Percentiles rank a stretch among this genome's conserved stretches.
Evolutionary conservation across 2,329 filamentous ascomycete genomes (phyloP).

Genomic region (Ceratocystis harringtonii): DNA sequence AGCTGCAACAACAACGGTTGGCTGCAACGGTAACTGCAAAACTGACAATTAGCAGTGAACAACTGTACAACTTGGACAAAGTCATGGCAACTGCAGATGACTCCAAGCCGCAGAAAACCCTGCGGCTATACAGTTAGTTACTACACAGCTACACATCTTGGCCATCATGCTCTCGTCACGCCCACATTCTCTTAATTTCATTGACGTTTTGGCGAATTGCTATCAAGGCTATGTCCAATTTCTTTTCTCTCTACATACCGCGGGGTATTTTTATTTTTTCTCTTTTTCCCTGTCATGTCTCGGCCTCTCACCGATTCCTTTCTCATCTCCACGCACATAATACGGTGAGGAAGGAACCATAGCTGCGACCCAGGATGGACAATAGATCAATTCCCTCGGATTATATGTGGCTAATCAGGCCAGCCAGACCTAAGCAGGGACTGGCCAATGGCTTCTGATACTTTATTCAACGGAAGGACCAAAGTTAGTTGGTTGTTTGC

Average conservation of each 20-base stretch:
- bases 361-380: neutral
- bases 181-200: too few species aligned
- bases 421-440: neutral
- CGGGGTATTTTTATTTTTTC: neutral
- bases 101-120: neutral
- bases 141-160: too few species aligned
- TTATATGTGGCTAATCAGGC: neutral
- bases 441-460: neutral
- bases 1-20: neutral
- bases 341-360: slow-evolving; percentile 1
- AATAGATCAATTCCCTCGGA: neutral
- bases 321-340: neutral
- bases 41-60: neutral
- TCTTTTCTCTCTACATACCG: neutral
- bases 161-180: too few species aligned
- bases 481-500: neutral
- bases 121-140: neutral
- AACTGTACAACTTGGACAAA: neutral
- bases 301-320: slow-evolving; percentile 4
- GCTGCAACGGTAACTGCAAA: neutral
- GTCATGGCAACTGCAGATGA: neutral
- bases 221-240: neutral
- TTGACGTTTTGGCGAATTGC: too few species aligned
- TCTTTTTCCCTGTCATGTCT: neutral
- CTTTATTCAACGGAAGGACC: neutral